A percentile compares a stretch with the other conserved stretches of the same genome.
Conservation (phyloP, 441 rosid species). For the Pelargonium citronellum region DNA sequence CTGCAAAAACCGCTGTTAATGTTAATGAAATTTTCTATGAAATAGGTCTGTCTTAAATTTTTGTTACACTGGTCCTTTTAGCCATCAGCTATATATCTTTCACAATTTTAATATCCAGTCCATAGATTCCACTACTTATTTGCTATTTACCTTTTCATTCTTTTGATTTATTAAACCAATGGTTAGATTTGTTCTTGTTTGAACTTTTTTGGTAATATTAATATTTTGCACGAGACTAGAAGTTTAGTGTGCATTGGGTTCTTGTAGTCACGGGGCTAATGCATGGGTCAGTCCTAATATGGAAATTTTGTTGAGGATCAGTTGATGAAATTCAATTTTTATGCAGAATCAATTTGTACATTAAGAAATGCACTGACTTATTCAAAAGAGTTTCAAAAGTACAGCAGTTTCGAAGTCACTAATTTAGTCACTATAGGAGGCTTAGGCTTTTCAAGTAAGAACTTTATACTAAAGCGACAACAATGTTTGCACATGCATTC, state of each 20-base stretch:
- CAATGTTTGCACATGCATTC: too few relatives aligned
- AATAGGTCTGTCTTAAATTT: slow-evolving; percentile 29
- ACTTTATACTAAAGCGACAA: too few relatives aligned
- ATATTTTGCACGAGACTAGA: neutral
- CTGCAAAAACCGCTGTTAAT: slow-evolving; percentile 43
- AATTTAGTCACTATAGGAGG: too few relatives aligned
- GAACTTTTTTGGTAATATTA: neutral
- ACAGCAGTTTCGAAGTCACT: too few relatives aligned
- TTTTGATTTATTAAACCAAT: neutral
- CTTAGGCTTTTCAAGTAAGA: too few relatives aligned
- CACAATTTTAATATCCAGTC: neutral
- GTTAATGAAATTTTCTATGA: slow-evolving; percentile 44
- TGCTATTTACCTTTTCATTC: neutral
- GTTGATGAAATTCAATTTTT: too few relatives aligned
- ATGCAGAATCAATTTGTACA: too few relatives aligned
- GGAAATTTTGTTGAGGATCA: too few relatives aligned
- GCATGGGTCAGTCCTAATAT: too few relatives aligned
- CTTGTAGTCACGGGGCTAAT: neutral
- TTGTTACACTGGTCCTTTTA: neutral
- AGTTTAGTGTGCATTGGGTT: neutral
- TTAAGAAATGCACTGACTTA: too few relatives aligned
- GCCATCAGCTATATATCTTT: neutral
- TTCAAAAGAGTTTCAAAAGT: too few relatives aligned
- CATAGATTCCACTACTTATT: neutral
- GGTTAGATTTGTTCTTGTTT: neutral